Percentiles rank a stretch among this genome's conserved stretches.
Conservation (phyloP, 257 asterid genomes). For the Salvia splendens region DNA sequence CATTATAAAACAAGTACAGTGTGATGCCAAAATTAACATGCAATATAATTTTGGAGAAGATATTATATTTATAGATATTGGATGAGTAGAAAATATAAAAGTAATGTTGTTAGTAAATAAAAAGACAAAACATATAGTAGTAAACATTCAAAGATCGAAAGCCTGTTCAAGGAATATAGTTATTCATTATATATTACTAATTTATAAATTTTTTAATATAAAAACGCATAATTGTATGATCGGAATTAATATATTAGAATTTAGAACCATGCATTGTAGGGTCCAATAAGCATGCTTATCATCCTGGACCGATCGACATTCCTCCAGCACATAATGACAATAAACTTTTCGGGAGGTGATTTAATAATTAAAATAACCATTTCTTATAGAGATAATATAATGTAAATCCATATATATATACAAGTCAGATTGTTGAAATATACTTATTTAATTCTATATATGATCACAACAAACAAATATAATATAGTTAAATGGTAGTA, state of each 20-base stretch:
- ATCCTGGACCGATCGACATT: neutral
- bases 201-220: neutral
- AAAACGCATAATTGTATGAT: neutral
- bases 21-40: neutral
- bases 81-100: neutral
- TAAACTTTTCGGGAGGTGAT: constrained; percentile 26
- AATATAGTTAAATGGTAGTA: too few species aligned
- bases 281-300: constrained; percentile 24
- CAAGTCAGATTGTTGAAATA: neutral
- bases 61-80: neutral
- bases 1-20: neutral
- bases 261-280: constrained; percentile 20
- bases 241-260: neutral
- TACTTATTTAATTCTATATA: neutral
- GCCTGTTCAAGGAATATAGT: neutral
- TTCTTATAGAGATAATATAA: neutral
- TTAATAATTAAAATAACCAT: constrained; percentile 22
- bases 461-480: neutral
- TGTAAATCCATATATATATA: too few species aligned
- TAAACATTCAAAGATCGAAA: neutral
- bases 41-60: neutral
- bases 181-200: neutral
- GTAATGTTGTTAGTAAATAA: neutral
- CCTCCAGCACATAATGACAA: constrained; percentile 24
- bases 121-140: neutral